phyloP scores from a whole-genome alignment of 176 grass and related monocot genomes.

The Oryza coarctata region DNA sequence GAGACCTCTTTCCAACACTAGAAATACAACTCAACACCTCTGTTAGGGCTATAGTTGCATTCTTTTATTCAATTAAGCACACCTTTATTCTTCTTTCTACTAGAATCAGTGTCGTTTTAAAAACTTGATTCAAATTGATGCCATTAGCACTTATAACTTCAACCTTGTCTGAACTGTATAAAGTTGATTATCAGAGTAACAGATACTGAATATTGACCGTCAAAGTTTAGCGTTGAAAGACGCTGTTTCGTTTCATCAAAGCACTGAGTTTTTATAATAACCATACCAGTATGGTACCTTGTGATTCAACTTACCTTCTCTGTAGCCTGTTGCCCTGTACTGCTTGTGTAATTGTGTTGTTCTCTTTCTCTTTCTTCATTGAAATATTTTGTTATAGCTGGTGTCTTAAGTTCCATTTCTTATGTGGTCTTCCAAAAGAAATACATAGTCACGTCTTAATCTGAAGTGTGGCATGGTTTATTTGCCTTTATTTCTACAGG shows the following conservation, averaged over 20 bases:
- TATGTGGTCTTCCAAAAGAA: not conserved
- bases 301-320: conserved; percentile 18
- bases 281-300: conserved; percentile 7
- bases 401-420: not conserved
- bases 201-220: conserved; percentile 1
- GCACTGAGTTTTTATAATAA: conserved; percentile 9
- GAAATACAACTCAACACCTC: too few species aligned
- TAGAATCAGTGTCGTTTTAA: not conserved
- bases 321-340: not conserved
- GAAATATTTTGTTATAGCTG: conserved; percentile 12
- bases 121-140: not conserved
- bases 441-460: not conserved
- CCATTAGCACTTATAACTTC: not conserved
- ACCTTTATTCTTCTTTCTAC: not conserved
- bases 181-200: not conserved
- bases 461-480: conserved; percentile 10
- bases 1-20: not conserved
- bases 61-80: too few species aligned
- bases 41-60: too few species aligned
- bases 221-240: conserved; percentile 7
- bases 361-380: not conserved
- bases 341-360: not conserved
- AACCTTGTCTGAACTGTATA: not conserved
- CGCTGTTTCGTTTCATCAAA: not conserved
- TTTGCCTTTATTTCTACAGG: conserved; percentile 54